A percentile compares a stretch with the other conserved stretches of the same genome.
These are phyloP conservation scores for Chalaropsis ovoidea DNA, from an alignment of 2,329 filamentous ascomycete species.

Conservation along the genomic window DNA sequence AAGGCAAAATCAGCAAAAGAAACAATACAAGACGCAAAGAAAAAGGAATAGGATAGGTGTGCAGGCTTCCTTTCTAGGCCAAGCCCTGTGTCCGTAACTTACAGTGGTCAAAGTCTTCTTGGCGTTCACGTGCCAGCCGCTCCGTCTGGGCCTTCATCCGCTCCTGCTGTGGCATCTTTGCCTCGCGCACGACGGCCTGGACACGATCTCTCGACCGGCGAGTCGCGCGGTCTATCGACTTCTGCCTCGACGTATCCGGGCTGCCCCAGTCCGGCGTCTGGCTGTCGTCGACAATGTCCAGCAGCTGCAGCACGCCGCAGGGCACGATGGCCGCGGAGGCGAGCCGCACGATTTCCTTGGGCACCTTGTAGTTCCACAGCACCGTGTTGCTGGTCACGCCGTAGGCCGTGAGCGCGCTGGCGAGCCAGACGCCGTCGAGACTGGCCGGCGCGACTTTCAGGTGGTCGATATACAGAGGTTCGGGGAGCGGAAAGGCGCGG, in stretches of 20 bases:
- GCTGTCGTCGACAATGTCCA: slow-evolving; percentile 41
- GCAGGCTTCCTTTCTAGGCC: neutral
- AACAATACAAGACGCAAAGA: neutral
- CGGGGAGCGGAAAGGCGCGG: slow-evolving; percentile 29
- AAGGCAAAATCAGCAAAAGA: neutral
- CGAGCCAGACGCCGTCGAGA: slow-evolving; percentile 46
- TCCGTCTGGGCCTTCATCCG: slow-evolving; percentile 36
- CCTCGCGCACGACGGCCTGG: slow-evolving; percentile 37
- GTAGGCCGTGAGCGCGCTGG: slow-evolving; percentile 46
- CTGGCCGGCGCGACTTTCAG: slow-evolving; percentile 33
- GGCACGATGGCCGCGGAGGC: slow-evolving; percentile 45
- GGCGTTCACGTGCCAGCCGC: slow-evolving; percentile 36
- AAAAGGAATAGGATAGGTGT: neutral
- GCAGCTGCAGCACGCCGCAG: slow-evolving; percentile 49
- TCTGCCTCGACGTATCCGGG: slow-evolving; percentile 33
- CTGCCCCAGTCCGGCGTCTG: slow-evolving; percentile 48
- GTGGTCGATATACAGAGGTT: slow-evolving; percentile 41
- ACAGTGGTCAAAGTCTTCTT: slow-evolving; percentile 41
- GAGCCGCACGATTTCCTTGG: slow-evolving; percentile 43
- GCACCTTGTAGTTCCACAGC: slow-evolving; percentile 52
- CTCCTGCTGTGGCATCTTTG: slow-evolving; percentile 36
- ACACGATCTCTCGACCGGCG: slow-evolving; percentile 36
- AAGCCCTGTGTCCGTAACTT: slow-evolving; percentile 27
- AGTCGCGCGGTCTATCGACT: slow-evolving; percentile 33
- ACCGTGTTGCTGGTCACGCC: slow-evolving; percentile 45